Conservation (phyloP, 1,284 basidiomycete species). For the Hemileccinum hortonii region DNA sequence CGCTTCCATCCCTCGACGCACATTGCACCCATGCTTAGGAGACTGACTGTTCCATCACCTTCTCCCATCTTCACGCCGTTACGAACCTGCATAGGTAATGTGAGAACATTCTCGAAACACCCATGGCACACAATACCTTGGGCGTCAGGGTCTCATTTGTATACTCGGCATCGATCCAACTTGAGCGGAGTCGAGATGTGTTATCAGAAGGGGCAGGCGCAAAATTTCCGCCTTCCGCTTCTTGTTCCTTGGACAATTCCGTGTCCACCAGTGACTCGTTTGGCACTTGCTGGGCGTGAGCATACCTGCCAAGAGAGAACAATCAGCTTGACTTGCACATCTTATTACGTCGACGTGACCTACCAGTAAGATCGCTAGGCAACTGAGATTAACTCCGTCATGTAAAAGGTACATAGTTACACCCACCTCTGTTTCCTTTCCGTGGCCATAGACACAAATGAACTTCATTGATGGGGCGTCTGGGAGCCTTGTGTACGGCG, state of each 20-base stretch:
- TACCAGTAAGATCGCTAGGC: constrained; percentile 77
- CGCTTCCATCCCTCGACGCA: constrained; percentile 95
- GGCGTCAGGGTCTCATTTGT: constrained; percentile 64
- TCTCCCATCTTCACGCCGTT: constrained; percentile 90
- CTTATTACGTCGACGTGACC: constrained; percentile 2
- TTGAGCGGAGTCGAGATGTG: constrained; percentile 53
- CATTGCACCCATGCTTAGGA: constrained; percentile 91
- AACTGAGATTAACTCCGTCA: constrained; percentile 2
- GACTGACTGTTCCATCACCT: constrained; percentile 94
- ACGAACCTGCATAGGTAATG: constrained; percentile 45
- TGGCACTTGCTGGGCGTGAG: constrained; percentile 66
- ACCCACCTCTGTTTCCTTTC: constrained; percentile 91
- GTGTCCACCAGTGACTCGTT: constrained; percentile 59
- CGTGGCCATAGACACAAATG: constrained; percentile 93
- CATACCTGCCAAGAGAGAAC: constrained; percentile 52
- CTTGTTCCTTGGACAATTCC: constrained; percentile 36
- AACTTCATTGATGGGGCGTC: constrained; percentile 91
- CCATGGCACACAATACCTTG: constrained; percentile 42
- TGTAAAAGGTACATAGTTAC: neutral
- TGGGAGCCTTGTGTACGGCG: constrained; percentile 60
- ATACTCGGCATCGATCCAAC: constrained; percentile 84
- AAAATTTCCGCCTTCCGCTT: constrained; percentile 44
- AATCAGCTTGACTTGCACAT: neutral
- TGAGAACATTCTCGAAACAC: neutral
- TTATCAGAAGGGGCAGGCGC: constrained; percentile 53